These are phyloP conservation scores for Discostella pseudostelligera DNA, from an alignment of 108 stramenopile genomes.

Conservation along the genomic window DNA sequence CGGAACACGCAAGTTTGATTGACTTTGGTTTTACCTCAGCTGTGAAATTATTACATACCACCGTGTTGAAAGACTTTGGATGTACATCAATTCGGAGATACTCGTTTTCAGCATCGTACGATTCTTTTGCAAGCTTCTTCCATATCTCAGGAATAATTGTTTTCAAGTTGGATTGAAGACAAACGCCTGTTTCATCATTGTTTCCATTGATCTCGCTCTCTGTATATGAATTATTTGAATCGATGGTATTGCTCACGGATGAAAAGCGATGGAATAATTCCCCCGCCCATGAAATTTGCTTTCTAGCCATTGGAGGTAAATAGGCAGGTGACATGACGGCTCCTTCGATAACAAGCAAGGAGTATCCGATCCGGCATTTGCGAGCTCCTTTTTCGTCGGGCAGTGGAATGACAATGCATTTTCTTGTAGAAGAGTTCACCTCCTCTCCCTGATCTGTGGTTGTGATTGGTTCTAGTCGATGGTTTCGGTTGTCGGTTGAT, in stretches of 20 bases:
- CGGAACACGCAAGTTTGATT: constrained; percentile 41
- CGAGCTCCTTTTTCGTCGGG: constrained; percentile 35
- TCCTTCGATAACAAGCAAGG: constrained; percentile 18
- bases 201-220: constrained; percentile 10
- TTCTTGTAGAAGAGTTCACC: not conserved
- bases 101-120: constrained; percentile 21
- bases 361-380: constrained; percentile 31
- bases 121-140: constrained; percentile 14
- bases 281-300: constrained; percentile 56
- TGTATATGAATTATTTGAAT: not conserved
- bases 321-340: constrained; percentile 25
- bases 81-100: constrained; percentile 37
- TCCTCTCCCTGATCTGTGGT: not conserved
- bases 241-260: not conserved
- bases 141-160: constrained; percentile 12
- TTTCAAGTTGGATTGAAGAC: constrained; percentile 14
- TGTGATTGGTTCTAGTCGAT: constrained; percentile 1
- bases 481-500: not conserved
- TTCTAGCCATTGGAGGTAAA: constrained; percentile 50
- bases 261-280: constrained; percentile 34
- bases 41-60: constrained; percentile 22
- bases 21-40: constrained; percentile 1
- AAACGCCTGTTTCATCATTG: constrained; percentile 3
- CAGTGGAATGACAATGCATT: constrained; percentile 26
- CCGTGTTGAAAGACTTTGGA: constrained; percentile 32